A percentile compares a stretch with the other conserved stretches of the same genome.
These are phyloP conservation scores for Chlorella sorokiniana DNA, from an alignment of 139 green algal species.

Conservation along the genomic window DNA sequence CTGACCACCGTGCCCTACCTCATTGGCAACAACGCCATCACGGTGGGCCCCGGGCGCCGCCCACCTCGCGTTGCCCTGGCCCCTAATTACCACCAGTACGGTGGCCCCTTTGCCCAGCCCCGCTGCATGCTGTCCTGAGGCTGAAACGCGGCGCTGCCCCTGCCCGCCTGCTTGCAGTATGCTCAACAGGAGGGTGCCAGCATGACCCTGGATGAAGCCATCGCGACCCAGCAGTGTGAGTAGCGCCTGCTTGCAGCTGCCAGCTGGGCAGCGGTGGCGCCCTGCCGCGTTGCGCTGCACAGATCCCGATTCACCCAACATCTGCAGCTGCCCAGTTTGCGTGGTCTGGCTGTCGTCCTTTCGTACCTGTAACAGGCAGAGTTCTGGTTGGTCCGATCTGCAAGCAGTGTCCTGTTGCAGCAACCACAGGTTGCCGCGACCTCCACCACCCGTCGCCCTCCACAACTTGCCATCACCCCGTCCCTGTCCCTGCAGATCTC, in stretches of 20 bases:
- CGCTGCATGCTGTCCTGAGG: background rate
- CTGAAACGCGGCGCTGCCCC: too few relatives aligned
- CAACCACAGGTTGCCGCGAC: background rate
- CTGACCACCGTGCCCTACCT: conserved; percentile 55
- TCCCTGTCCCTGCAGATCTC: conserved; percentile 28
- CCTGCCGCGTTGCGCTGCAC: too few relatives aligned
- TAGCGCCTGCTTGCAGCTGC: background rate
- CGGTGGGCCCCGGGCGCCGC: background rate
- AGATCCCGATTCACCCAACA: too few relatives aligned
- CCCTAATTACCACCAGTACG: background rate
- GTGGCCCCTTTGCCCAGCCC: background rate
- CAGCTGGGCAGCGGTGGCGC: too few relatives aligned
- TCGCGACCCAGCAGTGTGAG: conserved; percentile 3
- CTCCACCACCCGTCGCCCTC: background rate
- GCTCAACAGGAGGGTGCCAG: background rate
- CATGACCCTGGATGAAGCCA: background rate
- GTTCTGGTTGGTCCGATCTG: too few relatives aligned
- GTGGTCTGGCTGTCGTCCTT: too few relatives aligned
- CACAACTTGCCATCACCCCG: background rate
- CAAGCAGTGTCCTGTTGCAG: too few relatives aligned
- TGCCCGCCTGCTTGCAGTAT: too few relatives aligned
- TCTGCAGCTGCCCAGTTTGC: too few relatives aligned
- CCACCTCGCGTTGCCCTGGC: too few relatives aligned
- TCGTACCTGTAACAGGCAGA: too few relatives aligned
- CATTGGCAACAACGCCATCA: background rate